phyloP scores from a whole-genome alignment of 345 rosid genomes.

The Hibiscus trionum region DNA sequence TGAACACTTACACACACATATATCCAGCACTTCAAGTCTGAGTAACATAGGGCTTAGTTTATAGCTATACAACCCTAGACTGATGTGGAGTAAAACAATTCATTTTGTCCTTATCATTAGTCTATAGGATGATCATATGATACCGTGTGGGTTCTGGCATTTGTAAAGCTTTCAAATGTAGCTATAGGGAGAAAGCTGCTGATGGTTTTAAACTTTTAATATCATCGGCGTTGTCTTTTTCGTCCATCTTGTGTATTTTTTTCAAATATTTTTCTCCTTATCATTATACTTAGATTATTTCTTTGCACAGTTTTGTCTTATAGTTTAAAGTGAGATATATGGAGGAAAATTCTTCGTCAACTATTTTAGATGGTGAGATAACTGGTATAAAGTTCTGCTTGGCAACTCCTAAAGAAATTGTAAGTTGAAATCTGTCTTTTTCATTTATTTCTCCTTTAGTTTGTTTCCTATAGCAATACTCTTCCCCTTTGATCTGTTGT shows the following conservation, averaged over 20 bases:
- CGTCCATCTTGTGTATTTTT: not conserved
- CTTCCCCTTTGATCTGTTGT: not conserved
- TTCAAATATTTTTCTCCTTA: not conserved
- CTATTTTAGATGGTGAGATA: constrained; percentile 53
- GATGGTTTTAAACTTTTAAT: not conserved
- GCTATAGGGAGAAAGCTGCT: not conserved
- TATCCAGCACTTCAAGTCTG: not conserved
- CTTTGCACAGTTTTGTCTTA: constrained; percentile 1
- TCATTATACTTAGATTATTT: not conserved
- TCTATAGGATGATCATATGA: not conserved
- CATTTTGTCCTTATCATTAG: not conserved
- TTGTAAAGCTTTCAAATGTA: not conserved
- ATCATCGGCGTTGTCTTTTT: too few relatives aligned
- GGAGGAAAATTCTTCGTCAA: constrained; percentile 43
- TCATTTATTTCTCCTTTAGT: not conserved
- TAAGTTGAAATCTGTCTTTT: constrained; percentile 32
- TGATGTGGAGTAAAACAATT: not conserved
- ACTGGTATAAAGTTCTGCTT: constrained; percentile 62
- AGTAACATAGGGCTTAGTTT: not conserved
- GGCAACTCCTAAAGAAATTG: constrained; percentile 64
- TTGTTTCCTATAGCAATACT: not conserved
- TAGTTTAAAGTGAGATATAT: constrained; percentile 22
- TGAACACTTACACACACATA: not conserved
- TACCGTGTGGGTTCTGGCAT: not conserved
- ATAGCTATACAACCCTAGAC: not conserved